Evolutionary conservation across 2,329 filamentous ascomycete species (phyloP).

Genomic region (Ophiostoma novo-ulmi): DNA sequence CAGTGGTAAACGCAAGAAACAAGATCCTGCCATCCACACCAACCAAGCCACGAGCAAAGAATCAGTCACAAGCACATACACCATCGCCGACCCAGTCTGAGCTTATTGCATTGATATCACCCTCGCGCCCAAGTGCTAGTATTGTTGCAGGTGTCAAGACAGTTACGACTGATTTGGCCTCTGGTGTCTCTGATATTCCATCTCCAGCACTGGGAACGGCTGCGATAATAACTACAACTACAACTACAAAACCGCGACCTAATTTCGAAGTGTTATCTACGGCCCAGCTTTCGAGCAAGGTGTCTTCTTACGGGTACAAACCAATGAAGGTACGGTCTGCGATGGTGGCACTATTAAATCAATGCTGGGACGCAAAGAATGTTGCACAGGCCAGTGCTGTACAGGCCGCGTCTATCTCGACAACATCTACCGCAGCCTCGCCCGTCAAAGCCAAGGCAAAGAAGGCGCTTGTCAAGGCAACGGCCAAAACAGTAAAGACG

Average conservation of each 20-base stretch:
- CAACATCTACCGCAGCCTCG: not conserved
- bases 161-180: not conserved
- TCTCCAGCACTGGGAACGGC: not conserved
- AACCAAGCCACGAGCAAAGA: not conserved
- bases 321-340: constrained; percentile 60
- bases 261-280: constrained; percentile 59
- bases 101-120: not conserved
- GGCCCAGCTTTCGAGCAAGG: constrained; percentile 55
- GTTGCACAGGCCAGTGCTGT: not conserved
- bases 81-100: not conserved
- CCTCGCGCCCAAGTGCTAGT: not conserved
- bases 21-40: constrained; percentile 1
- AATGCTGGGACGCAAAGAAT: constrained; percentile 53
- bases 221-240: not conserved
- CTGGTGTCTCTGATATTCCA: not conserved
- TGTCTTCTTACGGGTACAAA: constrained; percentile 67
- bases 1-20: not conserved
- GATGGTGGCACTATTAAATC: constrained; percentile 64
- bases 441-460: not conserved
- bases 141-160: too few relatives aligned
- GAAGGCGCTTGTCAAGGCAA: constrained; percentile 15
- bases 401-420: not conserved
- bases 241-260: constrained; percentile 38
- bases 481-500: not conserved
- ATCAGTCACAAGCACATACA: not conserved